Base-by-base conservation (phyloP, 2,329 filamentous ascomycete species). In the Fusarium chaquense region DNA sequence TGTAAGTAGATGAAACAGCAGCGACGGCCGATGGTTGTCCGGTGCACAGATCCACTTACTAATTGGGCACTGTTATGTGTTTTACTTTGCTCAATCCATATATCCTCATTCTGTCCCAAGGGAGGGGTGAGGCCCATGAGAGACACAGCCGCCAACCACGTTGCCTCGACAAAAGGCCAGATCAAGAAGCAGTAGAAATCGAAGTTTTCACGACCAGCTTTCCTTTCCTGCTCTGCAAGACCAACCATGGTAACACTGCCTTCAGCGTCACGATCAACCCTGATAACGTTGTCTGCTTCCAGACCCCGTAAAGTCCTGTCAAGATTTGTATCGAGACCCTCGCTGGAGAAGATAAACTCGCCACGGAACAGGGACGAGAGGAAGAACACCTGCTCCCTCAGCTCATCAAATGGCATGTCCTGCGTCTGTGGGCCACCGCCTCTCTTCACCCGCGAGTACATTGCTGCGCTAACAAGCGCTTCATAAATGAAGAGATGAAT, bases 141-240 rank as follows among this genome's bases (percentile, higher is more conserved):
- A 0, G 92, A 93, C 1, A 98, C 91, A 0, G 94, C 92, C 13
- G 93, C 94, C 2, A 99, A 86, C 96, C 96, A 99, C 54, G 88
- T 91, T 0, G 94, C 92, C 80, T 99, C 96, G 71, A 98, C 94
- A 73, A 99, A 99, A 0, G 96, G 96, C 96, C 96, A 99, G 68
- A 99, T 93, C 22, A 99, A 82, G 84, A 98, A 99, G 81, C 95
- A 98, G 81, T 98, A 98, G 80, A 99, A 99, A 77, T 99, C 96
- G 75, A 92, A 99, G 75, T 98, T 98, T 79, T 99, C 96, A 38
- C 95, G 85, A 2, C 96, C 96, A 9, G 87, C 89, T 32, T 86
- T 84, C 20, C 94, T 87, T 79, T 99, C 96, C 5, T 86, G 82
- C 8, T 92, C 88, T 20, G 92, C 91, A 10, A 99, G 84, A 6